Percentiles rank a stretch among this genome's conserved stretches.
Evolutionary conservation across 164 flowering plant genomes (phyloP).

Genomic region (Malania oleifera): DNA sequence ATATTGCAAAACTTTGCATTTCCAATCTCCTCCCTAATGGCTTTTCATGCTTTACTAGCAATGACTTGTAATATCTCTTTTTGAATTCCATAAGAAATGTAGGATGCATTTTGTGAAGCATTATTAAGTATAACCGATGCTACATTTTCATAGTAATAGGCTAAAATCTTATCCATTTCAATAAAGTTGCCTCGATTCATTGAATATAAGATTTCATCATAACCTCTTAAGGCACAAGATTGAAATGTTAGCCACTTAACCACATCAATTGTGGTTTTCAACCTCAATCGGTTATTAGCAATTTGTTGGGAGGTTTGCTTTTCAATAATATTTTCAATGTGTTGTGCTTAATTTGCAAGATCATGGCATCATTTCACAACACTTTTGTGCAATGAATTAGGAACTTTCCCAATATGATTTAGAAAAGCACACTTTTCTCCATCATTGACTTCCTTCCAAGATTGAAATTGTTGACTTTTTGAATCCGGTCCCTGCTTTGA

Average conservation of each 20-base stretch:
- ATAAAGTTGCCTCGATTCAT: too few species aligned
- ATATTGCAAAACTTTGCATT: too few species aligned
- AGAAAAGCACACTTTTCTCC: background rate
- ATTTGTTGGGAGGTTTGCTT: background rate
- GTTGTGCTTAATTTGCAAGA: background rate
- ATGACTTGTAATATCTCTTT: too few species aligned
- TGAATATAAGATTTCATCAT: slow-evolving; percentile 6
- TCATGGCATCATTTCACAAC: background rate
- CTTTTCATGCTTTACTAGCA: too few species aligned
- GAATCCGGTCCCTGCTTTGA: too few species aligned
- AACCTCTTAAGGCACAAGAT: slow-evolving; percentile 15
- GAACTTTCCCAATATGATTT: background rate
- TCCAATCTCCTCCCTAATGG: too few species aligned
- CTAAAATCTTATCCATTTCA: too few species aligned
- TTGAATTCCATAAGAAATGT: too few species aligned
- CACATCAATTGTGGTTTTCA: background rate
- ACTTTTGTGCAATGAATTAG: background rate
- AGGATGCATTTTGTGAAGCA: too few species aligned
- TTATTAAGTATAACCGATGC: too few species aligned
- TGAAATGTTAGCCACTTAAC: slow-evolving; percentile 11
- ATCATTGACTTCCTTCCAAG: slow-evolving; percentile 9
- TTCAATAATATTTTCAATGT: slow-evolving; percentile 2
- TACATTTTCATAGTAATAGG: too few species aligned
- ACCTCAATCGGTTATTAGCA: background rate
- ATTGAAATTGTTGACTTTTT: too few species aligned